Conservation (phyloP, 768 basidiomycete species). For the Leccinum ochraceum region DNA sequence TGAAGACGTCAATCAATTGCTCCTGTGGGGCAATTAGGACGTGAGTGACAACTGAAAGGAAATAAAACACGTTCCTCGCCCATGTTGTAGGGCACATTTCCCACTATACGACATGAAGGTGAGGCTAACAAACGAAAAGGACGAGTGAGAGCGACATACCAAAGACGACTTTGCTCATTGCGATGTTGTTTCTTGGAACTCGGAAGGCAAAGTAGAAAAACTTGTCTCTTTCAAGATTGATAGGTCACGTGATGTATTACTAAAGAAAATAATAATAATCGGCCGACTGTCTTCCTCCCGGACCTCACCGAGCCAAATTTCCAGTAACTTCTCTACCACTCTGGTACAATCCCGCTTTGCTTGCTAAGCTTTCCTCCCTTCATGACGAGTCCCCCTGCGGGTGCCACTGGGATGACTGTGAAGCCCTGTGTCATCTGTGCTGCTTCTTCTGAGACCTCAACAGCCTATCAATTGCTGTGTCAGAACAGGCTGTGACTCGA, state of each 20-base stretch:
- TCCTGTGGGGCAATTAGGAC: conserved; percentile 45
- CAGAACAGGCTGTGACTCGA: not conserved
- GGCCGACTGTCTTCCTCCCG: conserved; percentile 1
- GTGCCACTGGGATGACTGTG: not conserved
- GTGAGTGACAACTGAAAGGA: not conserved
- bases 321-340: conserved; percentile 9
- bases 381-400: not conserved
- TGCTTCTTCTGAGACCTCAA: not conserved
- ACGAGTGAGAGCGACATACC: conserved; percentile 42
- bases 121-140: not conserved
- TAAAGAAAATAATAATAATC: not conserved
- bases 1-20: conserved; percentile 85
- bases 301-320: not conserved
- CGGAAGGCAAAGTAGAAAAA: not conserved
- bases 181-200: not conserved
- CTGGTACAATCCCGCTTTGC: not conserved
- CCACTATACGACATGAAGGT: conserved; percentile 47
- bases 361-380: not conserved
- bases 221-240: not conserved
- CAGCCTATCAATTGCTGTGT: not conserved
- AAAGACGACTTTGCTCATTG: conserved; percentile 73
- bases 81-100: conserved; percentile 91
- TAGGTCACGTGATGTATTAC: not conserved
- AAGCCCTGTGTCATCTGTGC: not conserved
- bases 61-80: conserved; percentile 51